Base-by-base conservation (phyloP, 2,329 filamentous ascomycete genomes). In the Gyromitra esculenta region DNA sequence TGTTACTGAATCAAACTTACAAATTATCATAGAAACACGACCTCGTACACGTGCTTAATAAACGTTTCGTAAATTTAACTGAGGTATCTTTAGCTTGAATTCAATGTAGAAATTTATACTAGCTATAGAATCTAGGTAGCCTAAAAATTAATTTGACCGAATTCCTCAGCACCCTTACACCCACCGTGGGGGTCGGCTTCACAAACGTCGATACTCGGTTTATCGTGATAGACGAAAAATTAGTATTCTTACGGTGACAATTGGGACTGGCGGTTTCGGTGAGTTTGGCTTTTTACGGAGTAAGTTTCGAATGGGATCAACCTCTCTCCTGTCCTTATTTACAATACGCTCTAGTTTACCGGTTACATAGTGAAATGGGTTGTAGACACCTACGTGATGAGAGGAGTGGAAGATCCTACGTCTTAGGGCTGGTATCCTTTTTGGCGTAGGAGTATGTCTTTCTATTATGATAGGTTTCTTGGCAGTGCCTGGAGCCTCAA, bases 241-340 rank as follows among this genome's bases (percentile, higher is more conserved):
- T 18, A 7, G 0, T 18, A 13, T 7, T 21, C 31, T 21, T 57
- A 21, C 52, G 31, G 15, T 57, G 7, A n/a, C 31, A 37, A 50
- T 15, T 21, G 7, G n/a, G 48, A 21, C 48, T 50, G n/a, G 48
- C 21, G 48, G 18, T 7, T 50, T 50, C 48, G 7, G 4, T 50
- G 18, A 21, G 9, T 52, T 52, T 52, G 18, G 48, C 48, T 52
- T 18, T 11, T 52, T 21, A 18, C 7, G 18, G 15, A 18, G 48
- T 25, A 52, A 52, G n/a, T 52, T 57, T 5, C 21, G 54, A 31
- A 57, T n/a, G 54, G 54, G 31, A 37, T 37, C 4, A 11, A 21
- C 63, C 43, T 66, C 13, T 50, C 45, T 52, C 13, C 54, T 5
- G n/a, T 18, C n/a, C 6, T 66, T 66, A 66, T 15, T 66, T 66